Evolutionary conservation across 2,329 filamentous ascomycete genomes (phyloP), one percentile per base, ranked within the genome.

Genomic region (Curvularia eragrostidis): DNA sequence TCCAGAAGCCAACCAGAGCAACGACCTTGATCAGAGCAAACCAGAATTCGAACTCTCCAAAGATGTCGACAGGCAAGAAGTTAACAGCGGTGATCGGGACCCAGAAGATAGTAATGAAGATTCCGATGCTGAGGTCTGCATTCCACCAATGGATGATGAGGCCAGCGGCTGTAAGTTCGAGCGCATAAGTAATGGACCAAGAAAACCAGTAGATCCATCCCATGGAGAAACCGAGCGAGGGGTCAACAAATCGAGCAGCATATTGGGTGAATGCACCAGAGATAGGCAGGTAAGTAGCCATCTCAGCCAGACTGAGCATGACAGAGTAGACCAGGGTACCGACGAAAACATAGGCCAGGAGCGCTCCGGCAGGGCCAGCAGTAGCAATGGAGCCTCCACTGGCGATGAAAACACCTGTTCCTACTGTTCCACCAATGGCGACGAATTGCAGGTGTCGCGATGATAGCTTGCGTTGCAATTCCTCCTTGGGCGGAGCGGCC

Each of bases 171-270:
- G 87, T 90, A 38, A 93, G 80, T 71, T 93, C 90, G 8, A 92
- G 83, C 0, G 89, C 89, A 65, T 86, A 90, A 0, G 89, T 91
- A 56, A 89, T 86, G 18, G 87, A 83, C 89, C 88, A 93, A 36
- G 84, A 88, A 71, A 92, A 92, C 88, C 89, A 93, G 77, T 93
- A 93, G 58, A 91, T 87, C 90, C 90, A 93, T 19, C 91, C 90
- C 83, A 93, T 89, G 19, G 89, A 84, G 68, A 93, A 93, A 7
- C 89, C 89, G 47, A 92, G 80, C 54, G 87, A 87, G 10, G 86
- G 87, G 69, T 91, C 87, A 56, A 92, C 83, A 67, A 94, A 91
- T 18, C 91, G 88, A 38, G 87, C 84, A 21, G 90, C 89, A 68
- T 93, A 94, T 41, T 87, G 84, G 28, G 89, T 90, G 72, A 93